phyloP scores from a whole-genome alignment of 371 early-diverging fungal species.

The Vavraia culicis region DNA sequence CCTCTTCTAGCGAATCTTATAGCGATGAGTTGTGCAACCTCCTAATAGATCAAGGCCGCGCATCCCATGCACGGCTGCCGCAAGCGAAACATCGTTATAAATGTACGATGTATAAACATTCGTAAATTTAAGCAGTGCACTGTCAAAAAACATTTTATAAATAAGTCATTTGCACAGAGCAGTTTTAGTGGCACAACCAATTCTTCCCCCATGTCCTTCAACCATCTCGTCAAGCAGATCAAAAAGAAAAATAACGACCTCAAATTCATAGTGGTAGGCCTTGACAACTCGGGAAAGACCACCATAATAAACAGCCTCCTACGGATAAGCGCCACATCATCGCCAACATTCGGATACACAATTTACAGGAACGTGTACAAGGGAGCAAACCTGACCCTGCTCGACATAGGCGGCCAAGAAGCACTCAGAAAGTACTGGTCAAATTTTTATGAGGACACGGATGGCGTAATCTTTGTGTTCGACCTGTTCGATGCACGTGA shows the following conservation, averaged over 20 bases:
- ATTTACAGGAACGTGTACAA: conserved; percentile 58
- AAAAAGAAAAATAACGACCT: conserved; percentile 53
- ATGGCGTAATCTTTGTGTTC: conserved; percentile 89
- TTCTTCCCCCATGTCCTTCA: conserved; percentile 26
- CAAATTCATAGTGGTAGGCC: conserved; percentile 79
- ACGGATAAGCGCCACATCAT: conserved; percentile 62
- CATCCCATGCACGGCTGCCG: too few species aligned
- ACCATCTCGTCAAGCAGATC: conserved; percentile 44
- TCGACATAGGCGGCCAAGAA: conserved; percentile 95
- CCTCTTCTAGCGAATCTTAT: too few species aligned
- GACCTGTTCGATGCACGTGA: conserved; percentile 67
- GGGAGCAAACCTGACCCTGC: conserved; percentile 56
- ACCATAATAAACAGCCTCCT: conserved; percentile 77
- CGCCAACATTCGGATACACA: conserved; percentile 53
- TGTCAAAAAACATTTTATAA: too few species aligned
- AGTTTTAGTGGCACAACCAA: too few species aligned
- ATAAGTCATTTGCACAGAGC: too few species aligned
- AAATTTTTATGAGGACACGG: conserved; percentile 93
- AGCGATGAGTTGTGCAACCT: too few species aligned
- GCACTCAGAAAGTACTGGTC: conserved; percentile 87
- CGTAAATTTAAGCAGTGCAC: too few species aligned
- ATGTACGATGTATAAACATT: too few species aligned
- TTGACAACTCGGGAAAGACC: conserved; percentile 97
- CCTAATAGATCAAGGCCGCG: too few species aligned
- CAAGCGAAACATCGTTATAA: too few species aligned